phyloP scores from a whole-genome alignment of 768 basidiomycete genomes.

The Leucocoprinus leucothites region DNA sequence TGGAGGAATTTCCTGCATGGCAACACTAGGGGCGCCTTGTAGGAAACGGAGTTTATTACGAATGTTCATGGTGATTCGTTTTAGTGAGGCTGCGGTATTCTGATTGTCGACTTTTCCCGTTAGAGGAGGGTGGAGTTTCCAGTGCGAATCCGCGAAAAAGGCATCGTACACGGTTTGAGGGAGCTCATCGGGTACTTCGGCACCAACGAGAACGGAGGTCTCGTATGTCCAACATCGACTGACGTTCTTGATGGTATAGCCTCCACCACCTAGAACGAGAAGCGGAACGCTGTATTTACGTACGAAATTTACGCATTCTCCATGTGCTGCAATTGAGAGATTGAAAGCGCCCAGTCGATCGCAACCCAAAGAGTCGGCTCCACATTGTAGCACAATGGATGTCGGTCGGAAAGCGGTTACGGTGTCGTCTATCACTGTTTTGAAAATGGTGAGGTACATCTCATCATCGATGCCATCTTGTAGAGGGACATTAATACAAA shows the following conservation, averaged over 20 bases:
- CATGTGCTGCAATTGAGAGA: constrained; percentile 94
- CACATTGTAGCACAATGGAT: constrained; percentile 93
- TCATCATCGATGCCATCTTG: constrained; percentile 97
- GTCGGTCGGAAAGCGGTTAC: constrained; percentile 86
- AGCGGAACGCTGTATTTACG: constrained; percentile 89
- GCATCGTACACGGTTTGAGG: constrained; percentile 88
- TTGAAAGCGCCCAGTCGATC: constrained; percentile 97
- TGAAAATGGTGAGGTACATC: constrained; percentile 94
- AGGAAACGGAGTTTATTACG: constrained; percentile 88
- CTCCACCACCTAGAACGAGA: constrained; percentile 91
- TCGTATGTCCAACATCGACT: constrained; percentile 99
- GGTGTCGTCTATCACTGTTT: constrained; percentile 92
- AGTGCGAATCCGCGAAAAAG: constrained; percentile 89
- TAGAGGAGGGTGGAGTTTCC: constrained; percentile 90
- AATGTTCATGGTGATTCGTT: constrained; percentile 83
- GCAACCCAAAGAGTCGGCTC: constrained; percentile 93
- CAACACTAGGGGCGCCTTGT: constrained; percentile 94
- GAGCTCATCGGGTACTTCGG: constrained; percentile 79
- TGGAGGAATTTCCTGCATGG: constrained; percentile 95
- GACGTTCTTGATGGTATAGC: constrained; percentile 96
- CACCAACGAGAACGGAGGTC: constrained; percentile 87
- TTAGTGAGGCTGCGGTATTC: constrained; percentile 79
- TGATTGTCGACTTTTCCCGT: constrained; percentile 91
- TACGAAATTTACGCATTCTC: constrained; percentile 97
- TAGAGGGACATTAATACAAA: constrained; percentile 91